Evolutionary conservation across 805 yeast genomes (phyloP).

Genomic region (Ascoidea tarda): DNA sequence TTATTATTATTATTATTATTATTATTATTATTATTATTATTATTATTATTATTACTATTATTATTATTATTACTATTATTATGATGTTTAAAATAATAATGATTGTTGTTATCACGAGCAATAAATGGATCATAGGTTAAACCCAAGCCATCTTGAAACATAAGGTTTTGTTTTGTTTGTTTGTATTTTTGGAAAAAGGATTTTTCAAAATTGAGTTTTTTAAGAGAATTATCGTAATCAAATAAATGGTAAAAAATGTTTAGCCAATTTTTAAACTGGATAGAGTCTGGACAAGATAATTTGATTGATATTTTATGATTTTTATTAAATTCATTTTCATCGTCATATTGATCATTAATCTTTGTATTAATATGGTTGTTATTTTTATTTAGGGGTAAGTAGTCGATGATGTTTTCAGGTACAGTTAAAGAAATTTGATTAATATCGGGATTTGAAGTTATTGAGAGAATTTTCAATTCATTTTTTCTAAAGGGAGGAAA

Average conservation of each 20-base stretch:
- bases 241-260: constrained; percentile 7
- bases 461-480: constrained; percentile 14
- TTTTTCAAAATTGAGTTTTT: neutral
- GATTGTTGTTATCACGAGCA: no score
- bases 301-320: constrained; percentile 1
- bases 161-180: neutral
- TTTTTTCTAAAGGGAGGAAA: constrained; percentile 20
- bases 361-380: neutral
- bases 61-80: no score
- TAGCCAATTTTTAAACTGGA: constrained; percentile 8
- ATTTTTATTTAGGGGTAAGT: neutral
- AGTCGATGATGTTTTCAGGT: neutral
- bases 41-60: no score
- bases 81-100: no score
- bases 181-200: neutral
- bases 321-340: neutral
- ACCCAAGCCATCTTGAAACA: neutral
- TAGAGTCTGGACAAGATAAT: constrained; percentile 5
- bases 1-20: no score
- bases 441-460: constrained; percentile 2
- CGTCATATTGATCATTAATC: neutral
- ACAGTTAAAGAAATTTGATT: constrained; percentile 5
- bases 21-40: no score
- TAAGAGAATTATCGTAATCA: neutral
- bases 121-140: neutral